A percentile compares a stretch with the other conserved stretches of the same genome.
These are phyloP conservation scores for Mycothermus thermophilus DNA, from an alignment of 495 filamentous ascomycete genomes.

Conservation along the genomic window DNA sequence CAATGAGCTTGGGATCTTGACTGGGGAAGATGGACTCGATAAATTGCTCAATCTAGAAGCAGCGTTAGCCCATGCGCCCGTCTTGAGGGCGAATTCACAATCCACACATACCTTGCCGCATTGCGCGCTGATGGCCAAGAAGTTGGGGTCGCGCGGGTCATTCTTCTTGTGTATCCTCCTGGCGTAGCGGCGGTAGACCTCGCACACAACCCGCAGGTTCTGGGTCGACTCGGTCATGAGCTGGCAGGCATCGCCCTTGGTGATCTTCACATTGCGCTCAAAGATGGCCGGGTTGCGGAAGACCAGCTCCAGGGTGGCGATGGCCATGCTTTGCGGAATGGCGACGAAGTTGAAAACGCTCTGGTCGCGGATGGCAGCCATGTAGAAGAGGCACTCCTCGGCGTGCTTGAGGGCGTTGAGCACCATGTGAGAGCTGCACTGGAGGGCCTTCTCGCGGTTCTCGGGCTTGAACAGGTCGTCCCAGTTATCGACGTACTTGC, in stretches of 20 bases:
- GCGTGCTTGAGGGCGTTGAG: constrained; percentile 74
- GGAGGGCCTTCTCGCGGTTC: constrained; percentile 63
- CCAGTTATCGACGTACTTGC: constrained; percentile 79
- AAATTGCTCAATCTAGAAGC: constrained; percentile 78
- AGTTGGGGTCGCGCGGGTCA: constrained; percentile 85
- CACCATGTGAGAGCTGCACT: constrained; percentile 91
- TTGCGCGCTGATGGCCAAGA: constrained; percentile 77
- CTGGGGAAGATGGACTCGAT: constrained; percentile 89
- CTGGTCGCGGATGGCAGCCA: constrained; percentile 90
- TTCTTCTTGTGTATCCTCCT: constrained; percentile 88
- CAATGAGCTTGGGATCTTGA: constrained; percentile 36
- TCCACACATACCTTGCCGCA: constrained; percentile 64
- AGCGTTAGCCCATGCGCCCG: constrained; percentile 1
- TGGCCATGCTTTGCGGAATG: constrained; percentile 97
- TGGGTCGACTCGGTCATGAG: constrained; percentile 88
- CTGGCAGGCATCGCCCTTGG: constrained; percentile 82
- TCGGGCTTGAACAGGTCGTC: constrained; percentile 78
- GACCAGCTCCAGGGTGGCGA: constrained; percentile 80
- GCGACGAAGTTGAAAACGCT: constrained; percentile 99
- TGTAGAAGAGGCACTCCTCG: constrained; percentile 91
- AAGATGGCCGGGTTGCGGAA: constrained; percentile 89
- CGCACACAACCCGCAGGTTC: constrained; percentile 66
- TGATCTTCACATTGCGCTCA: constrained; percentile 84
- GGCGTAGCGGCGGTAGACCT: constrained; percentile 60
- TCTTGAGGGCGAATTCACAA: not conserved